Conservation (phyloP, 2,329 filamentous ascomycete genomes). For the Fusarium nanum region DNA sequence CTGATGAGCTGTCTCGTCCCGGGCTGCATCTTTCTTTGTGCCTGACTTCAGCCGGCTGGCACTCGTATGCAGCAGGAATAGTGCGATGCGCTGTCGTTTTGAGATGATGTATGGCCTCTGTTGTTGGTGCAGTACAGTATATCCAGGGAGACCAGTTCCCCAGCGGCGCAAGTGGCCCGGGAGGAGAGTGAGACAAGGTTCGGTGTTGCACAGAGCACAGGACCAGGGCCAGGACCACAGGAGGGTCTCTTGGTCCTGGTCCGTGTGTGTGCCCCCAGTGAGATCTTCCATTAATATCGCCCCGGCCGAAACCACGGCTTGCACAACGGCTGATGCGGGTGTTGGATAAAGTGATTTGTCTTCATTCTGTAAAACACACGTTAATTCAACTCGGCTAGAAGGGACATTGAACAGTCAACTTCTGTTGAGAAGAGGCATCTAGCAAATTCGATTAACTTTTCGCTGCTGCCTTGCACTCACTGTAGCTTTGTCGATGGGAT, state of each 20-base stretch:
- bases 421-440: neutral
- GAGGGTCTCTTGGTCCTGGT: slow-evolving; percentile 5
- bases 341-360: slow-evolving; percentile 29
- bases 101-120: slow-evolving; percentile 10
- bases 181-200: slow-evolving; percentile 17
- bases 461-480: neutral
- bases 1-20: slow-evolving; percentile 35
- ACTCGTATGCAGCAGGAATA: neutral
- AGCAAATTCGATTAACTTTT: slow-evolving; percentile 37
- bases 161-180: slow-evolving; percentile 4
- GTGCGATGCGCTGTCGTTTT: slow-evolving; percentile 28
- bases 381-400: neutral
- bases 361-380: slow-evolving; percentile 19
- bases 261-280: slow-evolving; percentile 9
- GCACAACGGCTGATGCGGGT: slow-evolving; percentile 25
- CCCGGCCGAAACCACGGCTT: slow-evolving; percentile 22
- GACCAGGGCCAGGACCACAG: slow-evolving; percentile 8
- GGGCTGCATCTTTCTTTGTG: slow-evolving; percentile 12
- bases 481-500: neutral
- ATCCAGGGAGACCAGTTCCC: neutral
- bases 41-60: slow-evolving; percentile 14
- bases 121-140: neutral
- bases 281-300: slow-evolving; percentile 31
- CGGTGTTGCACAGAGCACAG: slow-evolving; percentile 15
- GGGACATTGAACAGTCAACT: neutral